Conservation (phyloP, 106 monocot species). For the Apostasia shenzhenica region DNA sequence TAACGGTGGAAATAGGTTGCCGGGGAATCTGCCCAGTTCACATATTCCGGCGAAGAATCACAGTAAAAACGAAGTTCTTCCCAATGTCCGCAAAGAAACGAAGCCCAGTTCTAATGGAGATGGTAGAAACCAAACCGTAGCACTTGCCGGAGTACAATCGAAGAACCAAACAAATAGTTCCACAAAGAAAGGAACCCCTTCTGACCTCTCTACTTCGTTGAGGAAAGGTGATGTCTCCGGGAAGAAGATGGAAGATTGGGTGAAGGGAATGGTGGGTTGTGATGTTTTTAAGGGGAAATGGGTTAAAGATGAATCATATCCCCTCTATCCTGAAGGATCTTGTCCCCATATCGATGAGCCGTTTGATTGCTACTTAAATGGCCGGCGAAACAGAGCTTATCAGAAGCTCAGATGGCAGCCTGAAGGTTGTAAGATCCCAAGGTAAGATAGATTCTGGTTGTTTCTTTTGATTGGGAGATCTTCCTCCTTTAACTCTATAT, state of each 20-base stretch:
- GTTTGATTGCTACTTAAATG: slow-evolving; percentile 67
- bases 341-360: slow-evolving; percentile 76
- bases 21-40: background rate
- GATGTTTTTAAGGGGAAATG: slow-evolving; percentile 72
- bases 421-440: slow-evolving; percentile 58
- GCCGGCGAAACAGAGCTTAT: slow-evolving; percentile 48
- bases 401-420: slow-evolving; percentile 84
- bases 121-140: background rate
- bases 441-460: slow-evolving; percentile 16
- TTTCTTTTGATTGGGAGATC: background rate
- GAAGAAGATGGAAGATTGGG: slow-evolving; percentile 24
- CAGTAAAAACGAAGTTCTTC: background rate
- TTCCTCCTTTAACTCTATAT: background rate
- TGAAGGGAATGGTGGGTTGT: slow-evolving; percentile 35
- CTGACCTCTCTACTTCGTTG: background rate
- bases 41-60: no score
- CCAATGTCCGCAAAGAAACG: background rate
- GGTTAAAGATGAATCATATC: slow-evolving; percentile 65
- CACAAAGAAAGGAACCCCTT: background rate
- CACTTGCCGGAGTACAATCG: background rate
- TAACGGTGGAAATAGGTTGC: background rate
- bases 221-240: background rate
- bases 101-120: background rate
- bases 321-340: slow-evolving; percentile 61
- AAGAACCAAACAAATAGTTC: background rate